Evolutionary conservation across 768 basidiomycete genomes (phyloP).

Genomic region (Pleurotus pulmonarius): DNA sequence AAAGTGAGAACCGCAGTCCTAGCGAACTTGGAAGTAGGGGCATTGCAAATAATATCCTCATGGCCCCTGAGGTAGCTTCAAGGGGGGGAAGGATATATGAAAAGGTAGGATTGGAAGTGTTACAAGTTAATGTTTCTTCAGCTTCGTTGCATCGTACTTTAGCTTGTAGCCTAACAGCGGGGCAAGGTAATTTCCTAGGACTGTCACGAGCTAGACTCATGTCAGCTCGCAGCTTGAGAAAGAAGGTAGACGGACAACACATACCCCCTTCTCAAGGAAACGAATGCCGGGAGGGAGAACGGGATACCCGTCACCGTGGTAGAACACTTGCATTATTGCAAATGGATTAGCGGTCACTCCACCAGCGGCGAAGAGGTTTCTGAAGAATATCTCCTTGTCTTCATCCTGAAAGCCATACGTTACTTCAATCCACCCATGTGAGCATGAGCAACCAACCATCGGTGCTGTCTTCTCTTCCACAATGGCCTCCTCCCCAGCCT

Average conservation of each 20-base stretch:
- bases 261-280: background rate
- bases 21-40: too few species aligned
- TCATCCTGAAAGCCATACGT: background rate
- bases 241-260: background rate
- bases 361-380: constrained; percentile 1
- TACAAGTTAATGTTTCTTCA: background rate
- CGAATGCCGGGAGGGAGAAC: background rate
- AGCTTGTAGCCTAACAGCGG: background rate
- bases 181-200: background rate
- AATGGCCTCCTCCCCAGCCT: background rate
- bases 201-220: background rate
- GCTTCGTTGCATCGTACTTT: background rate
- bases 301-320: background rate
- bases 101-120: background rate
- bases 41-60: too few species aligned
- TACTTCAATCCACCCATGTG: background rate
- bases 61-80: too few species aligned
- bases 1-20: too few species aligned
- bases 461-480: constrained; percentile 2
- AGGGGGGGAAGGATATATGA: too few species aligned
- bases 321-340: constrained; percentile 1
- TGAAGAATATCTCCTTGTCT: constrained; percentile 1
- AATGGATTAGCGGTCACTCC: background rate
- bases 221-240: background rate
- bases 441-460: background rate